Conservation (phyloP, 352 stramenopile genomes). For the Globisporangium lucens region DNA sequence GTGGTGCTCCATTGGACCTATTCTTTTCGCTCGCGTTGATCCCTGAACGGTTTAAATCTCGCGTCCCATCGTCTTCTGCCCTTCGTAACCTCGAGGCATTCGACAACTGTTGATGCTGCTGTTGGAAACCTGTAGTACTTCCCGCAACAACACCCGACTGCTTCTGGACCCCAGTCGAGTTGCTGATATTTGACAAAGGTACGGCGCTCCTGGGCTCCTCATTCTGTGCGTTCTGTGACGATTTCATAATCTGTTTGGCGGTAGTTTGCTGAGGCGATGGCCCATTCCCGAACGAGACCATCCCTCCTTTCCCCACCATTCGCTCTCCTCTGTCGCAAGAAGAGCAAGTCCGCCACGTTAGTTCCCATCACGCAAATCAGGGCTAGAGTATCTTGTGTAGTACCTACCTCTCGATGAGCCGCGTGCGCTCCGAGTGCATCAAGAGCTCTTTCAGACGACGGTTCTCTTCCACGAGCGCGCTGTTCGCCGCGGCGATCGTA, state of each 20-base stretch:
- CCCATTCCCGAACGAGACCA: conserved; percentile 4
- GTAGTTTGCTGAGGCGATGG: conserved; percentile 2
- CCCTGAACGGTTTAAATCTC: neutral
- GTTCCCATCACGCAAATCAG: neutral
- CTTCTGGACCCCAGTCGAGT: neutral
- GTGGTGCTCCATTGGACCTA: neutral
- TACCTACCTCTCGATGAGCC: conserved; percentile 36
- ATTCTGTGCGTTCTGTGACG: neutral
- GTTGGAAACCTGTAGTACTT: neutral
- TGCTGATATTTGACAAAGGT: neutral
- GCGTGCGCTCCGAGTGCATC: conserved; percentile 47
- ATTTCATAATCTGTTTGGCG: conserved; percentile 1
- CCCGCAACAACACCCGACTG: neutral
- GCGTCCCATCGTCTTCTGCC: neutral
- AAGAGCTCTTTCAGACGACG: conserved; percentile 55
- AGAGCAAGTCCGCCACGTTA: neutral
- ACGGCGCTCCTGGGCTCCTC: neutral
- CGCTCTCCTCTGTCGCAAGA: conserved; percentile 13
- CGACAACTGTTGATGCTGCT: neutral
- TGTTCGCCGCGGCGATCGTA: conserved; percentile 29
- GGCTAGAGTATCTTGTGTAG: too few species aligned
- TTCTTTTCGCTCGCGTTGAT: neutral
- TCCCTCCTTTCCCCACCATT: conserved; percentile 13
- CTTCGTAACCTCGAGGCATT: neutral
- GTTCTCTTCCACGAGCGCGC: conserved; percentile 62